A percentile compares a stretch with the other conserved stretches of the same genome.
Evolutionary conservation across 768 basidiomycete genomes (phyloP).

Genomic region (Podaxis sp.): DNA sequence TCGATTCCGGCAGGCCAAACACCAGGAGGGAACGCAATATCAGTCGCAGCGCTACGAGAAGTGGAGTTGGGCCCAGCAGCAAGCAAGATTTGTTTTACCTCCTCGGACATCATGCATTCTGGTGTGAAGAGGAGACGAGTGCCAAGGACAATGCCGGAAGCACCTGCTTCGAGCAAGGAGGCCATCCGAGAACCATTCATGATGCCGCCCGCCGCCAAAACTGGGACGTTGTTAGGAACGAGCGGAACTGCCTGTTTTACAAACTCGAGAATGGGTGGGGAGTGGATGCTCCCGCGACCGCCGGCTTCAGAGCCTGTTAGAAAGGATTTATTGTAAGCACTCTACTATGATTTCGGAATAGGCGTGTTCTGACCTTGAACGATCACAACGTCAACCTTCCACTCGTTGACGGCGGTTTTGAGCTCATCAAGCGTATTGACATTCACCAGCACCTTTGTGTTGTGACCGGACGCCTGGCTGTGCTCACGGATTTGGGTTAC

Average conservation of each 20-base stretch:
- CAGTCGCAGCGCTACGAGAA: slow-evolving; percentile 40
- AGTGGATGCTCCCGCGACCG: slow-evolving; percentile 29
- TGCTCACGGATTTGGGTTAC: slow-evolving; percentile 44
- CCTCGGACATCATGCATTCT: slow-evolving; percentile 33
- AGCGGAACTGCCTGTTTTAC: slow-evolving; percentile 37
- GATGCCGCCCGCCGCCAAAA: slow-evolving; percentile 58
- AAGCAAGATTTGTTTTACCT: slow-evolving; percentile 24
- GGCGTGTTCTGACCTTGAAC: slow-evolving; percentile 50
- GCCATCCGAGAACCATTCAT: slow-evolving; percentile 27
- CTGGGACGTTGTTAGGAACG: slow-evolving; percentile 40
- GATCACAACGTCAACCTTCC: slow-evolving; percentile 60
- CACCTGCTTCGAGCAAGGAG: slow-evolving; percentile 49
- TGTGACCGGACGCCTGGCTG: slow-evolving; percentile 27
- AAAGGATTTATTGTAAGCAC: no score
- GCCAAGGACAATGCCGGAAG: slow-evolving; percentile 51
- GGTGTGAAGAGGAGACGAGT: slow-evolving; percentile 57
- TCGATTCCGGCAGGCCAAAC: slow-evolving; percentile 43
- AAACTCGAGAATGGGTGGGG: slow-evolving; percentile 41
- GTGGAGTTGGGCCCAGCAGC: slow-evolving; percentile 30
- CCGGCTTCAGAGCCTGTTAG: no score
- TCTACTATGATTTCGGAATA: no score
- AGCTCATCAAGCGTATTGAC: slow-evolving; percentile 51
- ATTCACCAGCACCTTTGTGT: slow-evolving; percentile 41
- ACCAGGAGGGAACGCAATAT: slow-evolving; percentile 36
- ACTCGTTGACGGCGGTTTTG: slow-evolving; percentile 40